Evolutionary conservation across 192 early-diverging fungal species (phyloP).

Genomic region (Umbelopsis isabellina): DNA sequence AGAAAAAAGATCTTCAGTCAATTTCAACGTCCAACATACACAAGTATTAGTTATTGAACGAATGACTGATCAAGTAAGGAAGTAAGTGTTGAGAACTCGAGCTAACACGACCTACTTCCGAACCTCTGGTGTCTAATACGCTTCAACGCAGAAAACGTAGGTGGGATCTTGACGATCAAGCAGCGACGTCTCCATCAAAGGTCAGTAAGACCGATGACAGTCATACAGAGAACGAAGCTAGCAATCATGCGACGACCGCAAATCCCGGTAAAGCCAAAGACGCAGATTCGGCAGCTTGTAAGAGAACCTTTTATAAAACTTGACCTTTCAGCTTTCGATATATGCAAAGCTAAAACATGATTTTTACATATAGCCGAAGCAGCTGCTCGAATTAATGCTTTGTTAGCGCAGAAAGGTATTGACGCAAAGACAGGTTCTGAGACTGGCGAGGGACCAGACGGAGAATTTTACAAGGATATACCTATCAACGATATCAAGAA

Average conservation of each 20-base stretch:
- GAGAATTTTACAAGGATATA: conserved; percentile 65
- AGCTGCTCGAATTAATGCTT: conserved; percentile 57
- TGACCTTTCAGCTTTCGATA: not conserved
- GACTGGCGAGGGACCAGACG: conserved; percentile 22
- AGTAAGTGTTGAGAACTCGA: not conserved
- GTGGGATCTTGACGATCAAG: conserved; percentile 50
- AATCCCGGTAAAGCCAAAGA: not conserved
- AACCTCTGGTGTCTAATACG: not conserved
- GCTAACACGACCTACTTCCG: not conserved
- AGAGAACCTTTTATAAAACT: conserved; percentile 8
- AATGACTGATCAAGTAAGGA: not conserved
- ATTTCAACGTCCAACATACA: no score
- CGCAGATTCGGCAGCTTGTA: conserved; percentile 39
- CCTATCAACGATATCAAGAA: conserved; percentile 85
- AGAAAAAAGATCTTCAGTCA: not conserved
- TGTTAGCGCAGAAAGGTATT: conserved; percentile 57
- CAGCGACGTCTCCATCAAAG: conserved; percentile 27
- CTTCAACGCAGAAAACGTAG: conserved; percentile 36
- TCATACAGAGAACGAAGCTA: conserved; percentile 19
- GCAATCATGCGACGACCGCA: not conserved
- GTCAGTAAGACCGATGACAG: conserved; percentile 10
- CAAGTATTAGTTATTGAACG: no score
- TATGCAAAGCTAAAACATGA: not conserved
- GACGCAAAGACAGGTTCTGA: conserved; percentile 21
- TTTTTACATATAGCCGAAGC: conserved; percentile 38